Evolutionary conservation across 2,329 filamentous ascomycete species (phyloP), one percentile per base, ranked within the genome.

Genomic region (Pestalotiopsis sp.): DNA sequence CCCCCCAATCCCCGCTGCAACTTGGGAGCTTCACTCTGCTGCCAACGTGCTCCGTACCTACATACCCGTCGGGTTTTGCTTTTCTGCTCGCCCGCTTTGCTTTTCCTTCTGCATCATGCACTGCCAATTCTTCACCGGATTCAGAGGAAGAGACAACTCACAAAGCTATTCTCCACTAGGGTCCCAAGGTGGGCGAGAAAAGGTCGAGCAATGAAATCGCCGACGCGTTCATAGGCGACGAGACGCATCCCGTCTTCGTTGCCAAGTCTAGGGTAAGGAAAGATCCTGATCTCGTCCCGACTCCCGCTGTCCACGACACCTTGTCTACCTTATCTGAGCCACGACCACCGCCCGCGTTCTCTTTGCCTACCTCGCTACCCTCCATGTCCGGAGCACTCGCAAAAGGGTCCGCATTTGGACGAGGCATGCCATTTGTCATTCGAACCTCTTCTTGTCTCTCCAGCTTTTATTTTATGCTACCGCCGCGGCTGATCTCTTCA

Each of bases 211-310:
- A 90, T 73, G 89, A 86, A 72, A 94, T 99, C 77, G 90, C 92
- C 17, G 87, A 91, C 72, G 93, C 97, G 79, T 98, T 97, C 82
- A 36, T 36, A 36, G 31, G 31, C 9, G 93, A 94, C 70, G 92
- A 92, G 80, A 95, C 94, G 70, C 95, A 98, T 79, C 90, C 91
- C 5, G 84, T 93, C 71, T 97, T 93, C 79, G 91, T 95, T 64
- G 88, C 92, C 69, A 98, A 98, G 85, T 98, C 95, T 63, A 87
- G 89, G 77, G 95, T 97, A 84, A 81, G 90, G 85, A 62, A 20
- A 52, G 45, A 59, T 9, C 59, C 25, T 62, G 27, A 62, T 20
- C 17, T 17, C 14, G 14, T 38, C 31, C 36, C 27, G 31, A 59
- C 56, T 27, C 57, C 57, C 57, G 25, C 27, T 59, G 12, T 52